Evolutionary conservation across 78 protist genomes (phyloP), one percentile per base, ranked within the genome.

Genomic region (Isochrysis galbana): DNA sequence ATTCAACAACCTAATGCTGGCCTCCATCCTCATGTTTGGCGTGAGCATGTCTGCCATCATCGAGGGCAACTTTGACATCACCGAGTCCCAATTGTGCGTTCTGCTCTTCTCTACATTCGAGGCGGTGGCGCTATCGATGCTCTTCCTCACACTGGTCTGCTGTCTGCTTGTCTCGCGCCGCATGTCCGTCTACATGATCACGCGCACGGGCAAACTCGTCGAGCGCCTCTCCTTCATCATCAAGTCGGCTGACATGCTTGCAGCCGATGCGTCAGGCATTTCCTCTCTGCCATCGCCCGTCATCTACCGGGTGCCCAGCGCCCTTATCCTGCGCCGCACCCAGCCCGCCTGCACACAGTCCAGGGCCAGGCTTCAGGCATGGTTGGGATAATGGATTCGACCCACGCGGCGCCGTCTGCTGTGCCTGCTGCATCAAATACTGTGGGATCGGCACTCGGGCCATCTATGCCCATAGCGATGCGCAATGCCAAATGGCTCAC

Each of bases 1-100:
- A 32, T 77, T 77, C 84, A 77, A 77, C 84, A 77, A 77, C 84
- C 84, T 77, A 32, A 77, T 77, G 84, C 47, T 77, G n/a, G 2
- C 46, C 17, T 0, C 84, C 14, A 39, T 39, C 5, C 84, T 77
- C 47, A 77, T 77, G 84, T 77, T 77, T 1, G 84, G 84, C 44
- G n/a, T 77, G 34, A 29, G 34, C 47, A 77, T 36, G 47, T 77
- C 84, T 17, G 82, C 82, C 32, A 72, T 72, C 82, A 72, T 72
- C 41, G 82, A 72, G 82, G 82, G 82, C 44, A 72, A 72, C 82
- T 72, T 72, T 17, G 82, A 72, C 44, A 2, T 17, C 44, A 23
- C 2, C 82, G 44, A 34, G 32, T 36, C 5, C 41, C 11, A 3
- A 19, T 7, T 72, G 32, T 2, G 5, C 42, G 36, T 17, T 1